Base-by-base conservation (phyloP, 169 alveolate genomes). In the Cryptosporidium sp. region DNA sequence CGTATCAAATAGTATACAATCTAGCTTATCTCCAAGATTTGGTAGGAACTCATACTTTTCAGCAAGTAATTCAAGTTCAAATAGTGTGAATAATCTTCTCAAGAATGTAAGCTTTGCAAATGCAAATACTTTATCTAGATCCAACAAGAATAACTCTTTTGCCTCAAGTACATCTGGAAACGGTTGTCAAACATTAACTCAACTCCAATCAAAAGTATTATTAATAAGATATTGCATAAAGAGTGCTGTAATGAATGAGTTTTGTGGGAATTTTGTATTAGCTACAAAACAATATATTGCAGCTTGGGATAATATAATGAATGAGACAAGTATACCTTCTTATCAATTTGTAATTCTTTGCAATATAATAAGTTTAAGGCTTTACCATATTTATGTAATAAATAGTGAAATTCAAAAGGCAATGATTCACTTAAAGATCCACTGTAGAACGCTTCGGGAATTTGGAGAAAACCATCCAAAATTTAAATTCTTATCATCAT, bases 191-290 rank as follows among this genome's bases (percentile, higher is more conserved):
- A 80, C 31, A n/a, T 7, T 80, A 16, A 80, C 45, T 14, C 89
- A 80, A 41, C 89, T 80, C 16, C 89, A 80, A n/a, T 80, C 89
- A 3, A 80, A 33, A 31, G 31, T 80, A 3, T 26, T 80, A 29
- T 31, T 80, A 16, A 80, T 80, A 23, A 80, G 89, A 48, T 80
- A 80, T 41, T 80, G 89, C 21, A 80, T 80, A 3, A 80, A 80
- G 68, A 80, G 89, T 41, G 89, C 89, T 26, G 89, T 80, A 29
- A 80, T 80, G 89, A 80, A 59, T 59, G 89, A 80, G 35, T 80
- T 80, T 62, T 80, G 89, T 80, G 75, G 89, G 1, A 80, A 80
- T 23, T 80, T 62, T 41, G 68, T 21, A 4, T 43, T 80, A 3
- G 89, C 89, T 39, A 41, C 29, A 29, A 80, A 80, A 65, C 89